A percentile compares a stretch with the other conserved stretches of the same genome.
Evolutionary conservation across 495 filamentous ascomycete species (phyloP).

Genomic region (Penicillium odoratum): DNA sequence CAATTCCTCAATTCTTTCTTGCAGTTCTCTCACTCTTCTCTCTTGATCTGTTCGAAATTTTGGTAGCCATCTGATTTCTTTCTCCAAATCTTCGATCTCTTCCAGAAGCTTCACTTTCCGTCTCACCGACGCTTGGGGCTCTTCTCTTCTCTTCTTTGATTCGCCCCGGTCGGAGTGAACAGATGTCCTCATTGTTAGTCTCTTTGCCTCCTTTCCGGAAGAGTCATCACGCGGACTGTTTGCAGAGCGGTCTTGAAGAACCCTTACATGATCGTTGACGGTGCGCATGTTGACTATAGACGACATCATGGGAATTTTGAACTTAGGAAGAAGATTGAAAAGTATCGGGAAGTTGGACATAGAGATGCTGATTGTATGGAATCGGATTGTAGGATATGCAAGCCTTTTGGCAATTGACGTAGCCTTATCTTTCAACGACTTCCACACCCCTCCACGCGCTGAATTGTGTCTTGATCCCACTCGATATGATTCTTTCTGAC

Average conservation of each 20-base stretch:
- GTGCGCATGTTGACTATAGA: background rate
- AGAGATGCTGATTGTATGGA: too few species aligned
- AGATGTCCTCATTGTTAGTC: background rate
- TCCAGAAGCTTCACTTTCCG: background rate
- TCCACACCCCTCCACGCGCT: too few species aligned
- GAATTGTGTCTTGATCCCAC: too few species aligned
- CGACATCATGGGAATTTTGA: background rate
- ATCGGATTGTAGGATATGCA: too few species aligned
- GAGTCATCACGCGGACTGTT: background rate
- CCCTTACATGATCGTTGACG: background rate
- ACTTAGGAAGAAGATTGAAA: too few species aligned
- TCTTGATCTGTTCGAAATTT: background rate
- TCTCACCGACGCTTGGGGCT: background rate
- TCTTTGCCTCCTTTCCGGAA: background rate
- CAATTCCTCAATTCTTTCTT: background rate
- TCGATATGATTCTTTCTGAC: too few species aligned
- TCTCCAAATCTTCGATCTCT: background rate
- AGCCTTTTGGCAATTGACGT: too few species aligned
- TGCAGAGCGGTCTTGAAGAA: background rate
- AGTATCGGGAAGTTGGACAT: too few species aligned
- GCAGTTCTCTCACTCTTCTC: background rate
- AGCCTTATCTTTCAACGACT: too few species aligned
- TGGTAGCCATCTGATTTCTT: background rate
- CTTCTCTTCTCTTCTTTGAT: background rate
- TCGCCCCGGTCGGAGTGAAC: background rate